A percentile compares a stretch with the other conserved stretches of the same genome.
Conservation (phyloP, 257 asterid species). For the Schizonepeta tenuifolia region DNA sequence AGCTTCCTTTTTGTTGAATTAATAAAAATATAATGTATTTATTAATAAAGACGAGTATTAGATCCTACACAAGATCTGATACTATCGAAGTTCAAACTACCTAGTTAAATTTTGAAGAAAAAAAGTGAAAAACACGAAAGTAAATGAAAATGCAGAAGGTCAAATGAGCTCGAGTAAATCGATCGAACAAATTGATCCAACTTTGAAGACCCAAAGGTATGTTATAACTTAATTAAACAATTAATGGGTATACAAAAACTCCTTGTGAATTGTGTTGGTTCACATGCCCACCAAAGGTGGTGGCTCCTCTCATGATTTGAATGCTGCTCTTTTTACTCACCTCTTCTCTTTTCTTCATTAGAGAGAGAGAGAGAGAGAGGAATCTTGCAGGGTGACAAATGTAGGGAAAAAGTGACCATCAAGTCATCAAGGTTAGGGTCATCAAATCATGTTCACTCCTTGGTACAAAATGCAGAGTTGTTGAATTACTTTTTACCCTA, state of each 20-base stretch:
- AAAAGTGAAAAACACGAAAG: too few relatives aligned
- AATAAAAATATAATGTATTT: too few relatives aligned
- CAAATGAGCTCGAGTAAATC: background rate
- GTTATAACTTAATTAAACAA: background rate
- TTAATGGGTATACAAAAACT: background rate
- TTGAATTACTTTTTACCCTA: slow-evolving; percentile 24
- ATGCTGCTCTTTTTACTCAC: slow-evolving; percentile 32
- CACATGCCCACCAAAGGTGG: slow-evolving; percentile 59
- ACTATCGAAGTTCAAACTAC: too few relatives aligned
- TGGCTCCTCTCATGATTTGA: slow-evolving; percentile 70
- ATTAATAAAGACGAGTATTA: too few relatives aligned
- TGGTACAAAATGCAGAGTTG: slow-evolving; percentile 8
- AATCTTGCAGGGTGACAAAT: slow-evolving; percentile 37
- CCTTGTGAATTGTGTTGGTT: slow-evolving; percentile 37
- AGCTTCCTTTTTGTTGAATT: too few relatives aligned
- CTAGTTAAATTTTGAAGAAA: too few relatives aligned
- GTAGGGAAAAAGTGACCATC: slow-evolving; percentile 26
- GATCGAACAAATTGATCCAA: background rate
- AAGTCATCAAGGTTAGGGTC: slow-evolving; percentile 33
- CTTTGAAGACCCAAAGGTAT: background rate
- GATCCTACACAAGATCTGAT: too few relatives aligned
- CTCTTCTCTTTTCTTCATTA: slow-evolving; percentile 21
- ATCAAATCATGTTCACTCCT: slow-evolving; percentile 19
- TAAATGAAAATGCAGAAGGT: background rate
- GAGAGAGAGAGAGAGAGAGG: slow-evolving; percentile 29